phyloP scores from a whole-genome alignment of 208 protist genomes.

The Trypanosoma platydactyli region DNA sequence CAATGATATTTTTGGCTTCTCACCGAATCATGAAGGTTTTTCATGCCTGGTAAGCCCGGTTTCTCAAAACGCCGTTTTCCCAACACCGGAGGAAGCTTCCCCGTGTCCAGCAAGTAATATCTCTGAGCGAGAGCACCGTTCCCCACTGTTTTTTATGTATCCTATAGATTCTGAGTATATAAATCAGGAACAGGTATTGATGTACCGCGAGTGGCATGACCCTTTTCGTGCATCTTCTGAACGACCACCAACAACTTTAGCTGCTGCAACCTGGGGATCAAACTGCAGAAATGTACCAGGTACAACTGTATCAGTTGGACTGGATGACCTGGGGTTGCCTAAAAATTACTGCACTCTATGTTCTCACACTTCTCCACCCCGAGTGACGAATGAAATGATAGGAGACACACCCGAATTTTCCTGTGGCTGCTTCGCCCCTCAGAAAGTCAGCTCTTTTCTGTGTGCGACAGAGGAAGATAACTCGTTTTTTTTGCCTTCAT shows the following conservation, averaged over 20 bases:
- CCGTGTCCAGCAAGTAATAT: slow-evolving; percentile 4
- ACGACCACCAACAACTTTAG: background rate
- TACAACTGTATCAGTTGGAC: background rate
- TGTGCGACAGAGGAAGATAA: background rate
- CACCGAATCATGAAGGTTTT: background rate
- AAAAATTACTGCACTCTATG: background rate
- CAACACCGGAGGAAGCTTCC: background rate
- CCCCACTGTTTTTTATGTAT: slow-evolving; percentile 12
- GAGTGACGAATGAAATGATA: background rate
- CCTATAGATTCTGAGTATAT: background rate
- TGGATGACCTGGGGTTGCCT: background rate
- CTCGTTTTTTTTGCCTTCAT: slow-evolving; percentile 3
- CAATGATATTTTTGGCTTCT: background rate
- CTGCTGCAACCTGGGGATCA: background rate
- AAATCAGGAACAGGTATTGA: background rate
- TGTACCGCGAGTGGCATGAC: background rate
- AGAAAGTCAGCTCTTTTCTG: background rate
- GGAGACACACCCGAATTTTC: background rate
- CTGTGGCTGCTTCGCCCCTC: background rate
- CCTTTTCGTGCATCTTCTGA: background rate
- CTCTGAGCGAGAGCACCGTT: background rate
- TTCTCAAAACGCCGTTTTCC: background rate
- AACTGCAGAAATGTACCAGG: background rate
- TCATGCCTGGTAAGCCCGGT: background rate
- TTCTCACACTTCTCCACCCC: background rate